A percentile compares a stretch with the other conserved stretches of the same genome.
phyloP scores from a whole-genome alignment of 352 stramenopile genomes.

The Peronospora destructor region DNA sequence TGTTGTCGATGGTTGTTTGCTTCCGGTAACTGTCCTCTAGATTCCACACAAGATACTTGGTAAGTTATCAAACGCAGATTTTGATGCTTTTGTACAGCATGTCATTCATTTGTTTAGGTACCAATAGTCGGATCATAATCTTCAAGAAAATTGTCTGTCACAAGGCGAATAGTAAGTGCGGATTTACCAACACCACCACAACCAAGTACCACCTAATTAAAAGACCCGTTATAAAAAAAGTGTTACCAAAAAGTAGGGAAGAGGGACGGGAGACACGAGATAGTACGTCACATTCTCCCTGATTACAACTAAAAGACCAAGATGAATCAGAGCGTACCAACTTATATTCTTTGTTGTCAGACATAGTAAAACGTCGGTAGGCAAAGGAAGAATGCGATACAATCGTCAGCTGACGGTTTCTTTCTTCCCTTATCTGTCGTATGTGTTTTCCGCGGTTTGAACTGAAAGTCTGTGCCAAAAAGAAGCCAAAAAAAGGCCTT shows the following conservation, averaged over 20 bases:
- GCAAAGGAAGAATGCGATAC: constrained; percentile 13
- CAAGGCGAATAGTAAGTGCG: constrained; percentile 88
- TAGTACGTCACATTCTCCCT: no score
- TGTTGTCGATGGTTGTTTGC: constrained; percentile 82
- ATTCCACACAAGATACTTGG: neutral
- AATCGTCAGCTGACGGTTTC: constrained; percentile 13
- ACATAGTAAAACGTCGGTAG: constrained; percentile 24
- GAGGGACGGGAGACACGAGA: constrained; percentile 4
- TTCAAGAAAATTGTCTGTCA: constrained; percentile 90
- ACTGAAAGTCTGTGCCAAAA: constrained; percentile 30
- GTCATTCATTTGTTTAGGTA: constrained; percentile 13
- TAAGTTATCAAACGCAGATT: no score
- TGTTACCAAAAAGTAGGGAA: neutral
- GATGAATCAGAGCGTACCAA: constrained; percentile 34
- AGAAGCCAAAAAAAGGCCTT: constrained; percentile 1
- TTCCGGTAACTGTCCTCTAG: constrained; percentile 90
- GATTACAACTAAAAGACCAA: neutral
- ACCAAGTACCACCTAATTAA: constrained; percentile 75
- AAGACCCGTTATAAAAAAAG: neutral
- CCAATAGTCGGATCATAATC: constrained; percentile 91
- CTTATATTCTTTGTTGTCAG: constrained; percentile 81
- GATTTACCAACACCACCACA: constrained; percentile 89
- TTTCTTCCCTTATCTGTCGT: constrained; percentile 18
- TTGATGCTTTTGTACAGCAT: no score
- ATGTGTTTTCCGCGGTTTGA: constrained; percentile 11